phyloP scores from a whole-genome alignment of 2,329 filamentous ascomycete genomes.

The Sarocladium kiliense region DNA sequence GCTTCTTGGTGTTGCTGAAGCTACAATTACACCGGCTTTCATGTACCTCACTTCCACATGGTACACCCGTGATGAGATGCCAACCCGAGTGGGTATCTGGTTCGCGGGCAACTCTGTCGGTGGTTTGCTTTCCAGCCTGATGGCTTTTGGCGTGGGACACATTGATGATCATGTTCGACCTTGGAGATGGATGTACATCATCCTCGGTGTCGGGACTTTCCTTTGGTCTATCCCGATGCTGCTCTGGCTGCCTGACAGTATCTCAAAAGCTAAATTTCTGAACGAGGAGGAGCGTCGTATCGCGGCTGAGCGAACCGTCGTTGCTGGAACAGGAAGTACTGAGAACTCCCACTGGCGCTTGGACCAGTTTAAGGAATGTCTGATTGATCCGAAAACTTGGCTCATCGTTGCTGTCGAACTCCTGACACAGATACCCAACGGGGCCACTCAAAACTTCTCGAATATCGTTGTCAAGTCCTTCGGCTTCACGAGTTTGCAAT shows the following conservation, averaged over 20 bases:
- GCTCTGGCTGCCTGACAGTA: constrained; percentile 45
- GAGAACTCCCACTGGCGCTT: constrained; percentile 43
- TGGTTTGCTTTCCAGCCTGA: constrained; percentile 40
- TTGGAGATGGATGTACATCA: constrained; percentile 55
- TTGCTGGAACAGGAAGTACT: constrained; percentile 46
- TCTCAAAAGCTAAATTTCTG: constrained; percentile 53
- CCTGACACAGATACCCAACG: constrained; percentile 55
- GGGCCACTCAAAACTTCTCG: constrained; percentile 54
- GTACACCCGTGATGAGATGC: constrained; percentile 54
- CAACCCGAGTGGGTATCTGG: constrained; percentile 49
- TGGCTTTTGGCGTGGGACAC: constrained; percentile 53
- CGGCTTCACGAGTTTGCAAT: constrained; percentile 48
- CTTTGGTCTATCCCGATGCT: constrained; percentile 45
- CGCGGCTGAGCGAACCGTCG: constrained; percentile 39
- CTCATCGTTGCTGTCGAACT: constrained; percentile 49
- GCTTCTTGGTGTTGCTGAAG: constrained; percentile 49
- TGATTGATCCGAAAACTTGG: constrained; percentile 56
- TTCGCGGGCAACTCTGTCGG: constrained; percentile 47
- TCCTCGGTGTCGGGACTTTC: constrained; percentile 46
- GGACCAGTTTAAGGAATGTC: constrained; percentile 47
- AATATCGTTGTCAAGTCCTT: constrained; percentile 53
- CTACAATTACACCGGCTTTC: constrained; percentile 48
- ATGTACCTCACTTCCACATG: constrained; percentile 52
- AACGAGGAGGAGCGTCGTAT: constrained; percentile 44
- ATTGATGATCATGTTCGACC: constrained; percentile 38